phyloP scores from a whole-genome alignment of 805 yeast species.

The Candida xiaguanensis region DNA sequence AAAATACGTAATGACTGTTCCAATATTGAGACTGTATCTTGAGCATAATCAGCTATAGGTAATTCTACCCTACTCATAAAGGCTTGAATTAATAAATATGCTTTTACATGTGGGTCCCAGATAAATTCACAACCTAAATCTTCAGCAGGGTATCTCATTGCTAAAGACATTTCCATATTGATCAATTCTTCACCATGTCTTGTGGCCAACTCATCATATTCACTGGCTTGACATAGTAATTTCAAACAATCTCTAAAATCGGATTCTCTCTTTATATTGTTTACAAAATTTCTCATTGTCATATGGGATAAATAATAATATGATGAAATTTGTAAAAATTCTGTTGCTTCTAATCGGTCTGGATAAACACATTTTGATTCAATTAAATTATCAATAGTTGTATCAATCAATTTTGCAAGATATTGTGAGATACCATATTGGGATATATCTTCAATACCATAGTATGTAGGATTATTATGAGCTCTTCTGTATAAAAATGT shows the following conservation, averaged over 20 bases:
- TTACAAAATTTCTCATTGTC: constrained; percentile 70
- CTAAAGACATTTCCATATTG: constrained; percentile 78
- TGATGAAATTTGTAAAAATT: constrained; percentile 80
- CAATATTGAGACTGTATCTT: constrained; percentile 87
- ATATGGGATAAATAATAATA: constrained; percentile 91
- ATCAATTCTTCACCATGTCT: constrained; percentile 89
- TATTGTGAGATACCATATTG: constrained; percentile 55
- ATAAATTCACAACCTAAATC: constrained; percentile 58
- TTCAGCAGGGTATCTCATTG: constrained; percentile 60
- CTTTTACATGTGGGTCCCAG: constrained; percentile 87
- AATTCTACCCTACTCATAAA: constrained; percentile 67
- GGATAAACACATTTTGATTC: constrained; percentile 68
- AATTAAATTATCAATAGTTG: constrained; percentile 59
- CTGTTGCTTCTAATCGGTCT: constrained; percentile 60
- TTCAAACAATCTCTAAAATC: constrained; percentile 61
- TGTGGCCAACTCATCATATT: constrained; percentile 84
- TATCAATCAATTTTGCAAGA: constrained; percentile 64
- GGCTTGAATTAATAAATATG: constrained; percentile 69
- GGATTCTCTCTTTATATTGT: constrained; percentile 44
- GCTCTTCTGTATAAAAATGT: constrained; percentile 72
- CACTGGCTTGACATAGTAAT: constrained; percentile 60
- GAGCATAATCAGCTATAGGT: constrained; percentile 93
- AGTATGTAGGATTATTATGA: constrained; percentile 73
- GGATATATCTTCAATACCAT: constrained; percentile 62
- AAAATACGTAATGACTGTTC: constrained; percentile 93